These are phyloP conservation scores for slime mould (Dictyostelium discoideum) DNA, from an alignment of 78 protist genomes.

Conservation along the genomic window DNA sequence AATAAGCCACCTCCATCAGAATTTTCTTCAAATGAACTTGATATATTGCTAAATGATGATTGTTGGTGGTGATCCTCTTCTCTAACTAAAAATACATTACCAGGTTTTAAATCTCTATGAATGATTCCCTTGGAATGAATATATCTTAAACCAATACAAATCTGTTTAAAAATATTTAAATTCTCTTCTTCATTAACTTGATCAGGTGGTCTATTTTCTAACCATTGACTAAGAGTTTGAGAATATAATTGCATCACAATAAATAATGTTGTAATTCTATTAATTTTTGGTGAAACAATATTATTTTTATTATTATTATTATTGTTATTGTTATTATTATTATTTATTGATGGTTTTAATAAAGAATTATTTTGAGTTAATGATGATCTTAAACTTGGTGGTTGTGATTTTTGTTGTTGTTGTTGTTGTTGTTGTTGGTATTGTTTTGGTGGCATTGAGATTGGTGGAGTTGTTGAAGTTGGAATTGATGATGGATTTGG, in stretches of 20 bases:
- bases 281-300: not conserved
- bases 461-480: slow-evolving; percentile 65
- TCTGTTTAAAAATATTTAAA: slow-evolving; percentile 79
- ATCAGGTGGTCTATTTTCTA: slow-evolving; percentile 62
- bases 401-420: not conserved
- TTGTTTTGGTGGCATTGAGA: slow-evolving; percentile 38
- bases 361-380: not conserved
- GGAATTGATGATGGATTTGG: slow-evolving; percentile 8
- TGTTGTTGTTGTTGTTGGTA: not conserved
- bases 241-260: slow-evolving; percentile 77
- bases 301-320: not conserved
- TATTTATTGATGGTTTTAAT: not conserved
- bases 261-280: slow-evolving; percentile 40
- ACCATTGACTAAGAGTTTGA: slow-evolving; percentile 73
- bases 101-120: slow-evolving; percentile 86
- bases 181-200: slow-evolving; percentile 72
- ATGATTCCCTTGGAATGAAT: slow-evolving; percentile 82
- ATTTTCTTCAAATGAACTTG: not conserved
- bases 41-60: not conserved
- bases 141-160: slow-evolving; percentile 74
- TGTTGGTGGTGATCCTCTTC: not conserved
- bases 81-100: slow-evolving; percentile 50
- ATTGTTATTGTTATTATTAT: not conserved
- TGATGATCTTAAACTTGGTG: not conserved
- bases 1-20: slow-evolving; percentile 18